Evolutionary conservation across 352 stramenopile species (phyloP), one percentile per base, ranked within the genome.

Genomic region (Globisporangium spinosum): DNA sequence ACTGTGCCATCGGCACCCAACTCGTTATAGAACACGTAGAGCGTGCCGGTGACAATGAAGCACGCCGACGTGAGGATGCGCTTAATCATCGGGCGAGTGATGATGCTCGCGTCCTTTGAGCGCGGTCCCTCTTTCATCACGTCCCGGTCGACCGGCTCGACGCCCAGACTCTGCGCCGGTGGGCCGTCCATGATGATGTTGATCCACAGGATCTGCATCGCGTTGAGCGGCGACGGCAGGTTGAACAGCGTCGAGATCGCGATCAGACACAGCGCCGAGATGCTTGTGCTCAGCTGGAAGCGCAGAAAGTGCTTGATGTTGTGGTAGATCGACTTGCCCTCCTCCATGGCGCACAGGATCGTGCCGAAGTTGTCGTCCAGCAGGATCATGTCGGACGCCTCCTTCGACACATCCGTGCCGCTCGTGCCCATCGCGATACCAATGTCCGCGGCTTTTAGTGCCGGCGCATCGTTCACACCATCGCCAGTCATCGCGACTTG

Each of bases 401-500:
- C 96, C 71, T 99, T 99, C 3, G 97, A 98, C 40, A 99, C 97
- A 70, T 99, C 91, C 32, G 97, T 99, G 58, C 97, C 98, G 62
- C 93, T 97, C 61, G 98, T 98, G 62, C 97, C 97, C 97, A 99
- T 99, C 3, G 96, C 97, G 74, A 98, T 97, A 35, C 95, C 93
- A 73, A 99, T 98, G 68, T 99, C 94, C 20, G 96, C 95, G 1
- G 82, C 94, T 73, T 99, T 99, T 9, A 99, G 80, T 3, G 98
- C 97, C 22, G 97, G 98, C 7, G 97, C 97, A 79, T 99, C 98
- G 78, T 99, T 99, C 15, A 98, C 98, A 40, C 98, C 98, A 71
- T 99, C 98, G n/a, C 98, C 98, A n/a, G 98, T 99, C 83, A 99
- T 98, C 6, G 97, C 97, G 51, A 99, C 95, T 74, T 90, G 83